Evolutionary conservation across 2,329 filamentous ascomycete genomes (phyloP).

Genomic region (Aspergillus sp.): DNA sequence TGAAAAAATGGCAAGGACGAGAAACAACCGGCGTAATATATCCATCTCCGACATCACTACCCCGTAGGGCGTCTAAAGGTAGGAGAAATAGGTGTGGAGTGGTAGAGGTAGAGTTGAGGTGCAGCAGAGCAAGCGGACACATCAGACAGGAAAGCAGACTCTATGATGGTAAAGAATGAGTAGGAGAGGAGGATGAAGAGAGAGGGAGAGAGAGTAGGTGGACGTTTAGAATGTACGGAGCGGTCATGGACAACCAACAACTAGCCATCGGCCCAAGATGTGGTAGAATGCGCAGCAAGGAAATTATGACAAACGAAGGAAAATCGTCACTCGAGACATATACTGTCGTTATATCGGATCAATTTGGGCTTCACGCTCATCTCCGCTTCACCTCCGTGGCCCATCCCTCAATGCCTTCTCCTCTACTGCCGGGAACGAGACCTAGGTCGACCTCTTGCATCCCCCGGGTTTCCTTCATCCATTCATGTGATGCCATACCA

Average conservation of each 20-base stretch:
- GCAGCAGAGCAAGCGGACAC: neutral
- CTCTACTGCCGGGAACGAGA: slow-evolving; percentile 74
- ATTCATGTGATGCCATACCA: slow-evolving; percentile 84
- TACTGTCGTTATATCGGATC: slow-evolving; percentile 16
- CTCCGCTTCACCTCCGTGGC: slow-evolving; percentile 82
- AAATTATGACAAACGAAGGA: slow-evolving; percentile 18
- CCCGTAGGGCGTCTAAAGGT: slow-evolving; percentile 6
- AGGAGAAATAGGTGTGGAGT: neutral
- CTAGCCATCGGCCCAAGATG: slow-evolving; percentile 29
- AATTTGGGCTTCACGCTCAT: slow-evolving; percentile 37
- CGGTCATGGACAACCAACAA: slow-evolving; percentile 30
- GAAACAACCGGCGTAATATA: slow-evolving; percentile 7
- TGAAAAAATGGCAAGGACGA: neutral
- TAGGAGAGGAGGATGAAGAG: neutral
- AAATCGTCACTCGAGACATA: slow-evolving; percentile 27
- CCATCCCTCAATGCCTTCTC: slow-evolving; percentile 95
- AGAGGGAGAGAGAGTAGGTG: slow-evolving; percentile 8
- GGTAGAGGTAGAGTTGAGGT: neutral
- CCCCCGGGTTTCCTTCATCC: slow-evolving; percentile 80
- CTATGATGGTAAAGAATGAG: slow-evolving; percentile 6
- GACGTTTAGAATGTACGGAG: slow-evolving; percentile 24
- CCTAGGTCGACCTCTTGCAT: slow-evolving; percentile 80
- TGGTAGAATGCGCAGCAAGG: slow-evolving; percentile 26
- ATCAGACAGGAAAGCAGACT: slow-evolving; percentile 1
- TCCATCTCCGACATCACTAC: slow-evolving; percentile 4